phyloP scores from a whole-genome alignment of 75 land plant species.

The Picea glauca region DNA sequence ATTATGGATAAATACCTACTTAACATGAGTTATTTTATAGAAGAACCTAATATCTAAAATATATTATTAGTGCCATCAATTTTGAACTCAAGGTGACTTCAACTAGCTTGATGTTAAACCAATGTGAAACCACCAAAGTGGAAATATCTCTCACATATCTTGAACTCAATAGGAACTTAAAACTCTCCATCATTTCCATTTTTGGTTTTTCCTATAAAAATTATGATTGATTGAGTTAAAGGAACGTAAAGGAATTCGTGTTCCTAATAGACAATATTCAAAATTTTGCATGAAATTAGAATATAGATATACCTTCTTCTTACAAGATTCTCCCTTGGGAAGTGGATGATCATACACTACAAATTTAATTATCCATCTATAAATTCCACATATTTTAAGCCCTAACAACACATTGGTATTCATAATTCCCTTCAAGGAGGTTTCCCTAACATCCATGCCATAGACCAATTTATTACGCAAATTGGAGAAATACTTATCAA shows the following conservation, averaged over 20 bases:
- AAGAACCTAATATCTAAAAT: not conserved
- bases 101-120: conserved; percentile 93
- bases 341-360: conserved; percentile 63
- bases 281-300: not conserved
- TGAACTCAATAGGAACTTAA: conserved; percentile 81
- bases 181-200: conserved; percentile 88
- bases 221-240: not conserved
- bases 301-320: conserved; percentile 79
- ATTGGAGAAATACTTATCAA: conserved; percentile 94
- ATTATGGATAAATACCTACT: not conserved
- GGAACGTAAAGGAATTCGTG: not conserved
- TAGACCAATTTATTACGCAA: conserved; percentile 71
- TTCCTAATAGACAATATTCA: not conserved
- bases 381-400: conserved; percentile 57
- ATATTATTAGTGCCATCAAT: conserved; percentile 81
- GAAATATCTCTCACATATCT: conserved; percentile 92
- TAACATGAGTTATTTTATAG: not conserved
- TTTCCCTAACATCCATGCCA: conserved; percentile 98
- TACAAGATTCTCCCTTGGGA: conserved; percentile 52
- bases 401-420: conserved; percentile 88
- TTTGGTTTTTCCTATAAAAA: conserved; percentile 72
- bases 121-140: conserved; percentile 96
- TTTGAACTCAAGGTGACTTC: conserved; percentile 99
- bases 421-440: conserved; percentile 97
- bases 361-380: conserved; percentile 81